Evolutionary conservation across 1,284 basidiomycete genomes (phyloP), one percentile per base, ranked within the genome.

Genomic region (Volvariella surrecta): DNA sequence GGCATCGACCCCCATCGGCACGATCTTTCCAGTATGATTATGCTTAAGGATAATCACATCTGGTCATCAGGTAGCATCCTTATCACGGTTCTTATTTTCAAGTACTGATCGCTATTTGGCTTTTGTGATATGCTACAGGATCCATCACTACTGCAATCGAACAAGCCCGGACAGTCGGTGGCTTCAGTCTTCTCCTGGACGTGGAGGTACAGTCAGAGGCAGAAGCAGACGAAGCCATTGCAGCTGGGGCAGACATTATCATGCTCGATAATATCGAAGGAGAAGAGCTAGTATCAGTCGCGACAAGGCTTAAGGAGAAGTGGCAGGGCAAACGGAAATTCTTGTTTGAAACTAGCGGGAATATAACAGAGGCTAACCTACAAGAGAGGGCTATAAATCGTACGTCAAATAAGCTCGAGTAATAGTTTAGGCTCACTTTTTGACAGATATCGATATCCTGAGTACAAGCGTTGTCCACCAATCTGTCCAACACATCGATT

Each of bases 1-100:
- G 96, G 95, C 3, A 87, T 98, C 51, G 96, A 99, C 62, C 73
- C 89, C 15, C 96, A 99, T 67, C 77, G 96, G n/a, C 88, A 97
- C 57, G 94, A 98, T 64, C 73, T 99, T 24, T 93, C 89, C 31
- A 91, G 88, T 60, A 99, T 99, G 95, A 95, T 99, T 58, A 99
- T 99, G 95, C 80, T 99, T 57, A 99, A 99, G 66, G 95, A 99
- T 59, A 99, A 99, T 61, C 96, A 99, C 59, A 92, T 99, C 58
- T 98, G 93, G 94, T 94, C 92, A 4, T 89, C 85, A 20, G 92
- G 91, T 82, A 54, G 52, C 70, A 56, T n/a, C n/a, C 13, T 31
- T 32, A 11, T 47, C 34, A 35, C 24, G 20, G 2, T 13, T 39
- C 38, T 10, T 9, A 11, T 15, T 16, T 16, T 11, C 18, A 28